These are phyloP conservation scores for Myriangium duriaei DNA, from an alignment of 2,329 filamentous ascomycete genomes.

Conservation along the genomic window DNA sequence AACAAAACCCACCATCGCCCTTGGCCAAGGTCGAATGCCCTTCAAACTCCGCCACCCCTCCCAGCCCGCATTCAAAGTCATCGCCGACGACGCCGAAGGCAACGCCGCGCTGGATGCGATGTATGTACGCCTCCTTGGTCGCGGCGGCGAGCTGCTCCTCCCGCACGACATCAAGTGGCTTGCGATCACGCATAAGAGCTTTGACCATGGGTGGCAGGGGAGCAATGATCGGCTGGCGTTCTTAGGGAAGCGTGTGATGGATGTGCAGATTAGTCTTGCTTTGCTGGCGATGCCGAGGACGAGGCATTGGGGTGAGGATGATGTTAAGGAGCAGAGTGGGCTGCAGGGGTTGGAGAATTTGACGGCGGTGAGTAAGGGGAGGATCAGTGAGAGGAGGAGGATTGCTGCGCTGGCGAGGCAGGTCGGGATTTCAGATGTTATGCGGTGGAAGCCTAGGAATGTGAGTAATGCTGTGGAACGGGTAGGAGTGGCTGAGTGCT, in stretches of 20 bases:
- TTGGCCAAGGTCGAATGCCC: slow-evolving; percentile 27
- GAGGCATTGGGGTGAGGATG: slow-evolving; percentile 6
- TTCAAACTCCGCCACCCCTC: slow-evolving; percentile 44
- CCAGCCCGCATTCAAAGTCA: slow-evolving; percentile 53
- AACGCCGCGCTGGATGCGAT: slow-evolving; percentile 53
- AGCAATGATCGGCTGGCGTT: slow-evolving; percentile 92
- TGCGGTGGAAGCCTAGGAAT: slow-evolving; percentile 79
- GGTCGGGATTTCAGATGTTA: slow-evolving; percentile 59
- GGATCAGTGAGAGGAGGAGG: slow-evolving; percentile 51
- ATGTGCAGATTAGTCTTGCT: slow-evolving; percentile 52
- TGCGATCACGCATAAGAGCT: slow-evolving; percentile 94
- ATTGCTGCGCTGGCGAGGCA: slow-evolving; percentile 55
- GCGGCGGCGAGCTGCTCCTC: slow-evolving; percentile 57
- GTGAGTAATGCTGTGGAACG: no score
- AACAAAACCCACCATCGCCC: slow-evolving; percentile 21
- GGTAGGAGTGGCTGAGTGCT: not conserved
- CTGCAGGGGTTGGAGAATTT: slow-evolving; percentile 66
- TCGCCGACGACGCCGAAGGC: slow-evolving; percentile 50
- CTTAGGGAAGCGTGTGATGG: slow-evolving; percentile 55
- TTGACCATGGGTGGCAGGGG: slow-evolving; percentile 84
- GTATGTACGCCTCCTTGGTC: slow-evolving; percentile 65
- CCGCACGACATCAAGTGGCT: slow-evolving; percentile 93
- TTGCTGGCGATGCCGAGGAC: slow-evolving; percentile 34
- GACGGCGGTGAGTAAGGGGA: slow-evolving; percentile 44
- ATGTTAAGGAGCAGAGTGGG: slow-evolving; percentile 42